A percentile compares a stretch with the other conserved stretches of the same genome.
Conservation (phyloP, 192 early-diverging fungal genomes). For the Phycomyces blakesleeanus region DNA sequence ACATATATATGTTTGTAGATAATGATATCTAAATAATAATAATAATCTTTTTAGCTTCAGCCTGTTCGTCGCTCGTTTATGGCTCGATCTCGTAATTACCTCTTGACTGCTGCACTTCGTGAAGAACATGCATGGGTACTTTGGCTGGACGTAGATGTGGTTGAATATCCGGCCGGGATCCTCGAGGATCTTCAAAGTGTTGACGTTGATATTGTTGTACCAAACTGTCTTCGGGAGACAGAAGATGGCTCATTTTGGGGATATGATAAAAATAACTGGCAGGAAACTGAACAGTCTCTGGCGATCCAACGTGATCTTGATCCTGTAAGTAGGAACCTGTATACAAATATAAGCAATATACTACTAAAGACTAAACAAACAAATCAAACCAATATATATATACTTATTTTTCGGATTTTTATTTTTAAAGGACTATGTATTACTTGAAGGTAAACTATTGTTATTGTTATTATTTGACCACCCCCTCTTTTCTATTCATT, state of each 20-base stretch:
- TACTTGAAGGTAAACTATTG: constrained; percentile 35
- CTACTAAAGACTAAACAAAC: too few species aligned
- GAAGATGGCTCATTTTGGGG: constrained; percentile 35
- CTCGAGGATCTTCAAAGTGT: constrained; percentile 51
- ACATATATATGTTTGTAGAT: too few species aligned
- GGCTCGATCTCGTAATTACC: constrained; percentile 55
- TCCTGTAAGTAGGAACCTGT: constrained; percentile 22
- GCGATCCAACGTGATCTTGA: constrained; percentile 36
- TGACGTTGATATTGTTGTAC: constrained; percentile 55
- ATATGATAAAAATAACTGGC: constrained; percentile 60
- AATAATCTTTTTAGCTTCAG: constrained; percentile 33
- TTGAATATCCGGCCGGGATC: constrained; percentile 49
- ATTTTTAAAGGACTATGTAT: constrained; percentile 24
- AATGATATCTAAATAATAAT: too few species aligned
- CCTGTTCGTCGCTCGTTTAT: constrained; percentile 49
- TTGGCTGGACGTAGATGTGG: constrained; percentile 60
- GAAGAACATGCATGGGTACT: constrained; percentile 55
- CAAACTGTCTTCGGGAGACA: constrained; percentile 46
- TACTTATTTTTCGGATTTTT: background rate
- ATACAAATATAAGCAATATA: too few species aligned
- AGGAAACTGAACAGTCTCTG: constrained; percentile 46
- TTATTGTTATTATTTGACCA: too few species aligned
- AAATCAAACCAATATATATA: background rate
- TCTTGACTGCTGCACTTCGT: constrained; percentile 47
- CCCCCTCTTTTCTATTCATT: too few species aligned